Evolutionary conservation across 257 asterid genomes (phyloP).

Genomic region (Plantago ovata): DNA sequence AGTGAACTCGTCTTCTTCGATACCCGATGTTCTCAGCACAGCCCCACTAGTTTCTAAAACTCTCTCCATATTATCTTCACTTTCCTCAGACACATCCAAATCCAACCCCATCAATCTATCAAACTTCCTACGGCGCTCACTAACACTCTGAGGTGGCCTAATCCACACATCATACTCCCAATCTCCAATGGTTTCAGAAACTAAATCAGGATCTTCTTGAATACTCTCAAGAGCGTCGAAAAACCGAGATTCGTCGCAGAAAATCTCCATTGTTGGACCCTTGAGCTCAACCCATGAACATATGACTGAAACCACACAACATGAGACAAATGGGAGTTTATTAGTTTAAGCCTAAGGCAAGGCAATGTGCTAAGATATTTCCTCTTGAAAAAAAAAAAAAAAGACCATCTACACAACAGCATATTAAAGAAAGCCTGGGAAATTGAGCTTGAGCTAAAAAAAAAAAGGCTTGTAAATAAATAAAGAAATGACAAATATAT

Average conservation of each 20-base stretch:
- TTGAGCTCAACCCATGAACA: slow-evolving; percentile 60
- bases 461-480: no score
- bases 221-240: slow-evolving; percentile 72
- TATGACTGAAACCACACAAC: slow-evolving; percentile 36
- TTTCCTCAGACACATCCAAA: slow-evolving; percentile 21
- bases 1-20: slow-evolving; percentile 47
- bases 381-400: slow-evolving; percentile 47
- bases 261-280: slow-evolving; percentile 57
- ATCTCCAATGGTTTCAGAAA: slow-evolving; percentile 26
- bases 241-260: slow-evolving; percentile 46
- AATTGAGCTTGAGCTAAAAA: slow-evolving; percentile 38
- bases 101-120: slow-evolving; percentile 48
- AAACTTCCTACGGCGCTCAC: slow-evolving; percentile 64
- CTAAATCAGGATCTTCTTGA: slow-evolving; percentile 35
- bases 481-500: slow-evolving; percentile 29
- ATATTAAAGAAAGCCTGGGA: slow-evolving; percentile 18
- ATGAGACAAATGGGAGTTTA: slow-evolving; percentile 31
- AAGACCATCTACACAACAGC: slow-evolving; percentile 16
- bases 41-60: slow-evolving; percentile 48
- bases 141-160: slow-evolving; percentile 60
- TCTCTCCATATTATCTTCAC: slow-evolving; percentile 35
- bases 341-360: no score
- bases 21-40: slow-evolving; percentile 41
- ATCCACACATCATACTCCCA: slow-evolving; percentile 61
- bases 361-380: slow-evolving; percentile 56